Evolutionary conservation across 495 filamentous ascomycete genomes (phyloP).

Genomic region (Daldinia concentrica): DNA sequence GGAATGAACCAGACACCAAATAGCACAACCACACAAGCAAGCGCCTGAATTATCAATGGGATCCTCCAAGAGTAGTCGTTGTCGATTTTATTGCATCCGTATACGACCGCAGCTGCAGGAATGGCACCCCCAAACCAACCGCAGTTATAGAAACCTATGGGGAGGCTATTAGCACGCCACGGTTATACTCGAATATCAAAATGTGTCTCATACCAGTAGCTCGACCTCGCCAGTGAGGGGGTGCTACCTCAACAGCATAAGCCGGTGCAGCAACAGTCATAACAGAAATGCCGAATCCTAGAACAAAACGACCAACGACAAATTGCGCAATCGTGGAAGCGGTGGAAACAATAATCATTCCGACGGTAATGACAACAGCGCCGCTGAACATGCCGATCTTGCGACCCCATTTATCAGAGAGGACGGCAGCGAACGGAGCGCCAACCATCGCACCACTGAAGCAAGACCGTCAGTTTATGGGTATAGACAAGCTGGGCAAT

Average conservation of each 20-base stretch:
- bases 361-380: slow-evolving; percentile 60
- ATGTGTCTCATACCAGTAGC: slow-evolving; percentile 46
- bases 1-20: slow-evolving; percentile 66
- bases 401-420: slow-evolving; percentile 58
- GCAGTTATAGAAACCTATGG: slow-evolving; percentile 60
- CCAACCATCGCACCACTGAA: slow-evolving; percentile 58
- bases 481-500: neutral
- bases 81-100: slow-evolving; percentile 54
- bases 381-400: slow-evolving; percentile 59
- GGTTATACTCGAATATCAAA: neutral
- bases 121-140: slow-evolving; percentile 62
- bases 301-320: slow-evolving; percentile 61
- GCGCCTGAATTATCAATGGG: slow-evolving; percentile 57
- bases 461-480: neutral
- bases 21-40: slow-evolving; percentile 60
- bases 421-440: slow-evolving; percentile 53
- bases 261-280: slow-evolving; percentile 60
- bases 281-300: slow-evolving; percentile 60
- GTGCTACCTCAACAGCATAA: slow-evolving; percentile 58
- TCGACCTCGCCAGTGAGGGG: slow-evolving; percentile 61
- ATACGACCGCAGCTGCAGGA: slow-evolving; percentile 57
- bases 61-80: slow-evolving; percentile 57
- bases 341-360: slow-evolving; percentile 57
- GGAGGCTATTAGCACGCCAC: slow-evolving; percentile 6
- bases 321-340: slow-evolving; percentile 53